Percentiles rank a stretch among this genome's conserved stretches.
phyloP scores from a whole-genome alignment of 2,329 filamentous ascomycete species.

The Scleromitrula shiraiana region DNA sequence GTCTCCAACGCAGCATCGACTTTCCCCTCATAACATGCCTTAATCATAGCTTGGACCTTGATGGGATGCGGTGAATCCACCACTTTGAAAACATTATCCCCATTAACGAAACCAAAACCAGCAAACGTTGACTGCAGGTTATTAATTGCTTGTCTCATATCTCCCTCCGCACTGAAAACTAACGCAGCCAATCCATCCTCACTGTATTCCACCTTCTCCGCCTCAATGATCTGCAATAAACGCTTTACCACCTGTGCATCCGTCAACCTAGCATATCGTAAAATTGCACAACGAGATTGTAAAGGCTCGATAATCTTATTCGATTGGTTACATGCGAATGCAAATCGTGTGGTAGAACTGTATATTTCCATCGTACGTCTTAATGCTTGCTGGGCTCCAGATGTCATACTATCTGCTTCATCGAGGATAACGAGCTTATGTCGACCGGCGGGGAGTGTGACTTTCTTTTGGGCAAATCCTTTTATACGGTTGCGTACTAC shows the following conservation, averaged over 20 bases:
- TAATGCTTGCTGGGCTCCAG: conserved; percentile 89
- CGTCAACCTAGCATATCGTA: conserved; percentile 86
- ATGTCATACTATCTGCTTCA: conserved; percentile 97
- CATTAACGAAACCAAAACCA: conserved; percentile 93
- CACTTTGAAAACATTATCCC: conserved; percentile 96
- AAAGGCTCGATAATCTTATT: conserved; percentile 99
- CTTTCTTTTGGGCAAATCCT: conserved; percentile 97
- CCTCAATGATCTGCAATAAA: conserved; percentile 84
- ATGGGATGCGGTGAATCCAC: conserved; percentile 96
- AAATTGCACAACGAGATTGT: conserved; percentile 91
- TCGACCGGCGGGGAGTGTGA: conserved; percentile 80
- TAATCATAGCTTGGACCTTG: conserved; percentile 98
- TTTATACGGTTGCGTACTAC: conserved; percentile 97
- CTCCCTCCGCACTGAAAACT: conserved; percentile 93
- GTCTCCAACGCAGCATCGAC: conserved; percentile 80
- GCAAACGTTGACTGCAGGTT: conserved; percentile 90
- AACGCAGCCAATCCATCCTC: conserved; percentile 94
- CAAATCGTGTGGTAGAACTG: conserved; percentile 90
- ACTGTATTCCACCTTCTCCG: conserved; percentile 81
- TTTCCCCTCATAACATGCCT: conserved; percentile 88
- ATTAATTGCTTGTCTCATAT: conserved; percentile 99
- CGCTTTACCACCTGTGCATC: conserved; percentile 89
- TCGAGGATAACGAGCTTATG: conserved; percentile 98
- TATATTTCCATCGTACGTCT: conserved; percentile 98
- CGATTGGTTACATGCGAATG: conserved; percentile 96